Conservation (phyloP, 2,329 filamentous ascomycete genomes). For the Dothistroma pini region DNA sequence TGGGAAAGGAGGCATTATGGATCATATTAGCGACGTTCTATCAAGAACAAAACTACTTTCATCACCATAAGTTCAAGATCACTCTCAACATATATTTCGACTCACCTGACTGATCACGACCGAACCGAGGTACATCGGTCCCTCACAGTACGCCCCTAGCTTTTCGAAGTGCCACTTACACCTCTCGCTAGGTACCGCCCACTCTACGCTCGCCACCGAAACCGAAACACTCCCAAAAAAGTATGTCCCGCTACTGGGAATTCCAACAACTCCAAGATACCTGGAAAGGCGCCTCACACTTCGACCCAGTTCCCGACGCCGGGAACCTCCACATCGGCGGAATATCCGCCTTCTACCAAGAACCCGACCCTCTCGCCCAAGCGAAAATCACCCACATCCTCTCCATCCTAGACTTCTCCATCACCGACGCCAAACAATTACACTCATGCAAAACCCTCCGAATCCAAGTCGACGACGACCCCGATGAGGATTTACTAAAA, state of each 20-base stretch:
- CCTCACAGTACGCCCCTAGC: too few species aligned
- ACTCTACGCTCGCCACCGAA: too few species aligned
- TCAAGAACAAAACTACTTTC: not conserved
- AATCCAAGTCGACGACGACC: constrained; percentile 80
- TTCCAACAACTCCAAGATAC: constrained; percentile 27
- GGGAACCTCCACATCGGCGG: constrained; percentile 42
- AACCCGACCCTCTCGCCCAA: constrained; percentile 51
- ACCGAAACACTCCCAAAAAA: too few species aligned
- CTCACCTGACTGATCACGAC: not conserved
- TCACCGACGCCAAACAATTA: constrained; percentile 40
- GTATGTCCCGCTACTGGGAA: constrained; percentile 30
- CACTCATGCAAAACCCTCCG: constrained; percentile 22
- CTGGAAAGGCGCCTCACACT: constrained; percentile 34
- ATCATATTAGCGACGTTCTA: not conserved
- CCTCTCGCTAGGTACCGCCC: too few species aligned
- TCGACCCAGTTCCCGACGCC: constrained; percentile 37
- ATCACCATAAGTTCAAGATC: not conserved
- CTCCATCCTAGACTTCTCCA: constrained; percentile 66
- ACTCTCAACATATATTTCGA: not conserved
- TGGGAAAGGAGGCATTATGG: not conserved
- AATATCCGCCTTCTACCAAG: constrained; percentile 41
- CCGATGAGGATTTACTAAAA: constrained; percentile 77
- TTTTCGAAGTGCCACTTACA: too few species aligned
- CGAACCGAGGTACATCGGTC: not conserved
- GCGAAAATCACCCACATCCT: constrained; percentile 82